These are phyloP conservation scores for Fraxinus excelsior DNA, from an alignment of 257 asterid genomes.

Conservation along the genomic window DNA sequence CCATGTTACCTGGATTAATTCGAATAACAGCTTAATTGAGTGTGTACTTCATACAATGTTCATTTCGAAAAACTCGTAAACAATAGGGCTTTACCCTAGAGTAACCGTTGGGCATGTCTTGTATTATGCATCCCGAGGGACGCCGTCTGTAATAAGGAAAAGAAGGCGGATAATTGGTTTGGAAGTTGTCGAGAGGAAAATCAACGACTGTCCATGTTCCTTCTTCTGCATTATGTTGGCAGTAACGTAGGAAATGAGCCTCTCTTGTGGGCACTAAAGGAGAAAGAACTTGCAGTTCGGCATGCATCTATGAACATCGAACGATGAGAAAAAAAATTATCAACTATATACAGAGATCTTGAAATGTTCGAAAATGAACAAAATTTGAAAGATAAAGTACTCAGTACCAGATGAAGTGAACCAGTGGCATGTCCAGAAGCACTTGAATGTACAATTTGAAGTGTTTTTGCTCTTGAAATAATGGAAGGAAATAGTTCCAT, in stretches of 20 bases:
- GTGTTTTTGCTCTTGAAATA: slow-evolving; percentile 84
- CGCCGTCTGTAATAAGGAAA: slow-evolving; percentile 68
- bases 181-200: slow-evolving; percentile 74
- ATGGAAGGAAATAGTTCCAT: slow-evolving; percentile 89
- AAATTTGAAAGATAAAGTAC: not conserved
- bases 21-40: not conserved
- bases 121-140: slow-evolving; percentile 93
- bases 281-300: slow-evolving; percentile 77
- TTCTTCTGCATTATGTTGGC: slow-evolving; percentile 81
- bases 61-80: not conserved
- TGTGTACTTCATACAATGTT: not conserved
- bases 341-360: too few species aligned
- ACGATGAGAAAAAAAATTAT: not conserved
- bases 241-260: slow-evolving; percentile 82
- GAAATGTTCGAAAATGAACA: not conserved
- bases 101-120: slow-evolving; percentile 98
- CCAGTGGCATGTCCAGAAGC: slow-evolving; percentile 75
- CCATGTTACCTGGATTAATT: slow-evolving; percentile 71
- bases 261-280: slow-evolving; percentile 86
- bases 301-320: slow-evolving; percentile 63
- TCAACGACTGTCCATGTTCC: slow-evolving; percentile 87
- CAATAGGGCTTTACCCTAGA: slow-evolving; percentile 53
- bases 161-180: slow-evolving; percentile 47
- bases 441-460: slow-evolving; percentile 70
- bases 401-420: slow-evolving; percentile 72